A percentile compares a stretch with the other conserved stretches of the same genome.
phyloP scores from a whole-genome alignment of 192 early-diverging fungal genomes.

The Backusella parvicylindrica region DNA sequence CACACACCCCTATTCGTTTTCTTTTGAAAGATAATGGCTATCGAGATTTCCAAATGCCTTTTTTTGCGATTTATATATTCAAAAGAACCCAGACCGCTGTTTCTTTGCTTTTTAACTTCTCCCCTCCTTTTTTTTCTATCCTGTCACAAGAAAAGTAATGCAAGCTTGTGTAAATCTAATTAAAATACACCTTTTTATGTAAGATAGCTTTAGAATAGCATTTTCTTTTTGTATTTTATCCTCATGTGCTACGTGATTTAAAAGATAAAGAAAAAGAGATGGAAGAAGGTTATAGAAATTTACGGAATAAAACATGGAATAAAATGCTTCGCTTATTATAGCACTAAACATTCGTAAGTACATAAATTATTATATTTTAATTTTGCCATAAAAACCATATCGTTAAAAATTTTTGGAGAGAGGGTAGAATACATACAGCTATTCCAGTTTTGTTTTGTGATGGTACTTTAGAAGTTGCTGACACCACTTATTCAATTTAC shows the following conservation, averaged over 20 bases:
- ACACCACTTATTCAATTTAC: neutral
- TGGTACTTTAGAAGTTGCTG: neutral
- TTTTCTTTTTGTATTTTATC: neutral
- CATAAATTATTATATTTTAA: neutral
- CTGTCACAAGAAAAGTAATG: neutral
- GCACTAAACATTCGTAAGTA: neutral
- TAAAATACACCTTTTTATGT: slow-evolving; percentile 3
- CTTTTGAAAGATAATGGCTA: neutral
- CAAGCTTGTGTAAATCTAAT: slow-evolving; percentile 6
- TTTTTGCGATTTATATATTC: neutral
- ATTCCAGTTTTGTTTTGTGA: neutral
- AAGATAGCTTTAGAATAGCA: neutral
- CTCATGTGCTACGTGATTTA: neutral
- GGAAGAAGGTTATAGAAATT: neutral
- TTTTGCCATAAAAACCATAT: neutral
- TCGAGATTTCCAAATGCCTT: neutral
- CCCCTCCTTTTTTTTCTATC: neutral
- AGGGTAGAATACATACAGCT: no score
- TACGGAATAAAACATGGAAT: neutral
- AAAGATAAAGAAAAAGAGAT: neutral
- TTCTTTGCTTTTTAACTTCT: no score
- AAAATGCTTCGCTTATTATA: neutral
- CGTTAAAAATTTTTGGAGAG: neutral
- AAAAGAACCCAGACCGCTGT: neutral
- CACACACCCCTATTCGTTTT: neutral